Conservation (phyloP, 306 rosid species). For the Citrullus amarus region DNA sequence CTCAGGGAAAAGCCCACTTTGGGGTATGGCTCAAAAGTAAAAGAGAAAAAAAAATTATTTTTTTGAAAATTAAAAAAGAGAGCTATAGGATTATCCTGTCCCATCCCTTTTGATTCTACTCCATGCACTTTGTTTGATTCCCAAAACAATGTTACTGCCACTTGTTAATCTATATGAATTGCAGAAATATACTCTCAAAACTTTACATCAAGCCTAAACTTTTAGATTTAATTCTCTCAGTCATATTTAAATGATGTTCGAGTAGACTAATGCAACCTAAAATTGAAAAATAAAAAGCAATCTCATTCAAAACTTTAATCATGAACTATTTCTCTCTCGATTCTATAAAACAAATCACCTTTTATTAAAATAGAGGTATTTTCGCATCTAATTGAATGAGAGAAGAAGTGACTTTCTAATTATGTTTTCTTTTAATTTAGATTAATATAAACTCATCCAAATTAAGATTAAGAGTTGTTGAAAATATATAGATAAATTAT, state of each 20-base stretch:
- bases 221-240: background rate
- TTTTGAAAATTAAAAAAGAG: background rate
- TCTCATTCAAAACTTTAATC: background rate
- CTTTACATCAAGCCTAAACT: background rate
- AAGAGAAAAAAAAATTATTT: background rate
- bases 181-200: background rate
- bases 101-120: slow-evolving; percentile 9
- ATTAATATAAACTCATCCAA: no score
- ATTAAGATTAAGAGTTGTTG: no score
- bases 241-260: background rate
- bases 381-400: no score
- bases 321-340: background rate
- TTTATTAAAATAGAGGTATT: no score
- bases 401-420: no score
- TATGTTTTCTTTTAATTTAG: no score
- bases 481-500: no score
- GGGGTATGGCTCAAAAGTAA: slow-evolving; percentile 8
- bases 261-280: background rate
- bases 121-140: slow-evolving; percentile 3
- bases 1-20: background rate
- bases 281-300: background rate
- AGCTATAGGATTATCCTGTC: slow-evolving; percentile 7
- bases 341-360: no score
- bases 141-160: background rate
- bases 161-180: background rate